Evolutionary conservation across 177 flowering plant species (phyloP), one percentile per base, ranked within the genome.

Genomic region (Vitis hybrid): DNA sequence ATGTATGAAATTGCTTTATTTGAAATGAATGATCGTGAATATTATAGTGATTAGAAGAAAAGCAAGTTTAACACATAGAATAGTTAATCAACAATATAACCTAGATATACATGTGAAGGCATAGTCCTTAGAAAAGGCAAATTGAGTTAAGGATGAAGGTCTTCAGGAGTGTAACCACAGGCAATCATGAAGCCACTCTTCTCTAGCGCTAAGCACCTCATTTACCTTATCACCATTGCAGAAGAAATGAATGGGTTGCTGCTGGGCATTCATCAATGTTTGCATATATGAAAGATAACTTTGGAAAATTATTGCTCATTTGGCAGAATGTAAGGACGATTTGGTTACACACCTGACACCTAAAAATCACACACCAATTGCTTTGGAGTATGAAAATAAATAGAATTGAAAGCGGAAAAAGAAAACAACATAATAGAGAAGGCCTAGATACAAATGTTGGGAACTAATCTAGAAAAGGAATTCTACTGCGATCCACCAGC

Each of bases 131-230:
- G 6, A 35, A 6, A 35, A 35, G 40, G 40, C 40, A 35, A 35
- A 35, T 35, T 4, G 40, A 35, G 40, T 4, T 35, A 1, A 35
- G 40, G 40, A 35, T 35, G 40, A 35, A 35, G 64, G 19, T 49
- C 56, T 60, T 82, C 73, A 95, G 30, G 97, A 90, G 69, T 95
- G 97, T 77, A 93, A 76, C 99, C 99, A 95, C 19, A 95, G 73
- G 19, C 98, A 90, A 68, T 95, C 99, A 62, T 85, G 96, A 51
- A 91, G 81, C 57, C 98, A 78, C 74, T 93, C 89, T 72, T 95
- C 99, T 52, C 98, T 97, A n/a, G 89, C 85, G 56, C 98, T 98
- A 66, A 83, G 74, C 99, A 91, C 93, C 82, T 91, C 99, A 78
- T 95, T 98, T n/a, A 95, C 99, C 79, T 82, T 83, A 75, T 93